phyloP scores from a whole-genome alignment of 306 rosid genomes.

The Vigna trinervia region DNA sequence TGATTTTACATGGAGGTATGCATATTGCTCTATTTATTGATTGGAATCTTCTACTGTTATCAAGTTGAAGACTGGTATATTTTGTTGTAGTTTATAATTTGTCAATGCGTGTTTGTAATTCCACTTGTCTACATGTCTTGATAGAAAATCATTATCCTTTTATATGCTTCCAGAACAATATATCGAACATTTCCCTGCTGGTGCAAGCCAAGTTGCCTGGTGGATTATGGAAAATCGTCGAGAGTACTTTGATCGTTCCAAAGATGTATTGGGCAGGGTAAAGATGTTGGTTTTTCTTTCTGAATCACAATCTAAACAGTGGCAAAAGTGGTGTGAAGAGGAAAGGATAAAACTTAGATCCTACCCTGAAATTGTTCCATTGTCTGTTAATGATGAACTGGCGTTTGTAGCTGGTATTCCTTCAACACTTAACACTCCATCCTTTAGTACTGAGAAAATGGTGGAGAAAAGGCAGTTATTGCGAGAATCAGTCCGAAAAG shows the following conservation, averaged over 20 bases:
- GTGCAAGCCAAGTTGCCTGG: constrained; percentile 99
- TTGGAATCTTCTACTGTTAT: constrained; percentile 7
- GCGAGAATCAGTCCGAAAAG: constrained; percentile 81
- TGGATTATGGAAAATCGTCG: constrained; percentile 98
- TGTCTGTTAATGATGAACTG: constrained; percentile 88
- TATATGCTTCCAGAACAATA: constrained; percentile 68
- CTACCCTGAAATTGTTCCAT: constrained; percentile 77
- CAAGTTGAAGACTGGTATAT: constrained; percentile 6
- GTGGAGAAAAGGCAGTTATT: constrained; percentile 67
- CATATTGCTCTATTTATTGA: constrained; percentile 13
- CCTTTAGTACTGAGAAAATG: constrained; percentile 81
- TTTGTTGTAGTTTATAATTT: constrained; percentile 7
- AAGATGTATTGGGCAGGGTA: constrained; percentile 76
- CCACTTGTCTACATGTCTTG: constrained; percentile 5
- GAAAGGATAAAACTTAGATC: constrained; percentile 81
- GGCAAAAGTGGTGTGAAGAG: constrained; percentile 93
- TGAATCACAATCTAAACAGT: constrained; percentile 83
- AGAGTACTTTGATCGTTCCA: constrained; percentile 93
- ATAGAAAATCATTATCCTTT: constrained; percentile 18
- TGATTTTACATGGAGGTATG: constrained; percentile 15
- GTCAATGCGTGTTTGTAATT: constrained; percentile 4
- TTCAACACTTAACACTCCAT: constrained; percentile 86
- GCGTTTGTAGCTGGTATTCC: constrained; percentile 95
- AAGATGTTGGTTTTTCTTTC: constrained; percentile 83
- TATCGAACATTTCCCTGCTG: constrained; percentile 90